phyloP scores from a whole-genome alignment of 2,329 filamentous ascomycete species.

The Colletotrichum sp. region DNA sequence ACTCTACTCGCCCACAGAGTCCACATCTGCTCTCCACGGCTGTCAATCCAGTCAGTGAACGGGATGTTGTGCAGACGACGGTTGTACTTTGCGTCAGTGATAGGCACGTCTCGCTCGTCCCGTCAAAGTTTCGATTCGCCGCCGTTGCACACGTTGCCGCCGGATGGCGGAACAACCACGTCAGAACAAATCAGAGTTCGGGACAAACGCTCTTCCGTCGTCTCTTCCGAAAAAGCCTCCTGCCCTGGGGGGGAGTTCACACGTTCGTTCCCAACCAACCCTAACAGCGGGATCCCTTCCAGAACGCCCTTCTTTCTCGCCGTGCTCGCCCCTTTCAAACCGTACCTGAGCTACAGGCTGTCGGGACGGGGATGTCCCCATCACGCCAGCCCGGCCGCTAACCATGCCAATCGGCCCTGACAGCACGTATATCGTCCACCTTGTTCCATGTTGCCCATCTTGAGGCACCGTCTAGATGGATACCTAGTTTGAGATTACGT shows the following conservation, averaged over 20 bases:
- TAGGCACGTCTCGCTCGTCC: not conserved
- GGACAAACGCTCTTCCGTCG: not conserved
- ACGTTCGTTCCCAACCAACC: not conserved
- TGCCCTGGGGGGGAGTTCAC: not conserved
- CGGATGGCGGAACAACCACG: not conserved
- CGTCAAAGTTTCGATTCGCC: not conserved
- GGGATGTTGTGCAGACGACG: not conserved
- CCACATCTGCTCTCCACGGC: not conserved
- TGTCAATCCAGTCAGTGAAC: not conserved
- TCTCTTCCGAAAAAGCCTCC: not conserved
- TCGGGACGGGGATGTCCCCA: not conserved
- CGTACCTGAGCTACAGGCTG: not conserved
- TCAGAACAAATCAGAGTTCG: not conserved
- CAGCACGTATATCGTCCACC: not conserved
- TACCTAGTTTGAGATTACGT: not conserved
- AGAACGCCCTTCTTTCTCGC: not conserved
- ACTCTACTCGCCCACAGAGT: not conserved
- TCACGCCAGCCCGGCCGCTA: not conserved
- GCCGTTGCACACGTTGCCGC: not conserved
- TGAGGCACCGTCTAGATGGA: not conserved
- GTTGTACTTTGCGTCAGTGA: not conserved
- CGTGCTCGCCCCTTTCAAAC: not conserved
- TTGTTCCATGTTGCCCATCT: not conserved
- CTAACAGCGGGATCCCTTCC: constrained; percentile 6
- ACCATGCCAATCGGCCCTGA: not conserved